These are phyloP conservation scores for Ottelia alismoides DNA, from an alignment of 106 monocot genomes.

Conservation along the genomic window DNA sequence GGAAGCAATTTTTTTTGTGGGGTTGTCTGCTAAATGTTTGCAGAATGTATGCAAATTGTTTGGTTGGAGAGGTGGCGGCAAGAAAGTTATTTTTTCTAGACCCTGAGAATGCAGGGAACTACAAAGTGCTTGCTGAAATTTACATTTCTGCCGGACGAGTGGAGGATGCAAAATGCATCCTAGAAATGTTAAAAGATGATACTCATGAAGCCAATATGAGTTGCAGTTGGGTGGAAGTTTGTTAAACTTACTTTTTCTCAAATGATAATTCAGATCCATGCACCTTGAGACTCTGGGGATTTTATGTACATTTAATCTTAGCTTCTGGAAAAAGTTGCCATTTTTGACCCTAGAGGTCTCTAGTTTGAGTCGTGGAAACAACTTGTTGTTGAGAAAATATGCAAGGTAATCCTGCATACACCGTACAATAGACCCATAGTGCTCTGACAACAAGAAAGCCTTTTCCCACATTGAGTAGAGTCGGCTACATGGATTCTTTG, in stretches of 20 bases:
- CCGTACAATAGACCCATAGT: too few relatives aligned
- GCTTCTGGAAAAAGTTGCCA: too few relatives aligned
- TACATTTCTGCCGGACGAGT: slow-evolving; percentile 29
- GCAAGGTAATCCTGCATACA: too few relatives aligned
- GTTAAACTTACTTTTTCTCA: slow-evolving; percentile 13
- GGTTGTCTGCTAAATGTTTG: slow-evolving; percentile 51
- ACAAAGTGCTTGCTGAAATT: slow-evolving; percentile 44
- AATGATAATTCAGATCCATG: background rate
- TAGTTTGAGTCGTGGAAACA: too few relatives aligned
- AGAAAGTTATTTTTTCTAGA: slow-evolving; percentile 29
- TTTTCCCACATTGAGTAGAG: too few relatives aligned
- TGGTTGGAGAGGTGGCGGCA: slow-evolving; percentile 38
- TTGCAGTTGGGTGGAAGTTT: slow-evolving; percentile 31
- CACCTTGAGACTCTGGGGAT: too few relatives aligned
- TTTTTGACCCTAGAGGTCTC: too few relatives aligned
- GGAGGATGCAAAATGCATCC: slow-evolving; percentile 27
- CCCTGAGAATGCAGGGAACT: slow-evolving; percentile 52
- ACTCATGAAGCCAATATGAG: slow-evolving; percentile 21
- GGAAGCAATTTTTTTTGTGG: slow-evolving; percentile 27
- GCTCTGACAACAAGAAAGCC: too few relatives aligned
- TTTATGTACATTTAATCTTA: too few relatives aligned
- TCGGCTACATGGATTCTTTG: too few relatives aligned
- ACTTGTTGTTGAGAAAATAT: too few relatives aligned
- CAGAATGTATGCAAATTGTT: slow-evolving; percentile 29
- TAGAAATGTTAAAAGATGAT: slow-evolving; percentile 15